phyloP scores from a whole-genome alignment of 1,284 basidiomycete genomes.

The Somion occarium region DNA sequence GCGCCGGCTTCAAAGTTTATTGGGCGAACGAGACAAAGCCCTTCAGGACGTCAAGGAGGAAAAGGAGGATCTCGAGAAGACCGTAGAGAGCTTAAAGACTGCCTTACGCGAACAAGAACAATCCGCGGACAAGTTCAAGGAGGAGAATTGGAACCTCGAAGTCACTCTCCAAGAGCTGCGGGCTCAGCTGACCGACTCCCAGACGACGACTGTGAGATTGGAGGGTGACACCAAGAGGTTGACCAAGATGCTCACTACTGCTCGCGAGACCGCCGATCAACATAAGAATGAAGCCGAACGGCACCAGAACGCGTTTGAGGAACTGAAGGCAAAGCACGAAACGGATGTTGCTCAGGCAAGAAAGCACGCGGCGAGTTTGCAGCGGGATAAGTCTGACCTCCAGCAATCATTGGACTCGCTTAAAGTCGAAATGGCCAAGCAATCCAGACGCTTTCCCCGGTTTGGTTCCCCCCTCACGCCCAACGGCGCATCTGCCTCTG shows the following conservation, averaged over 20 bases:
- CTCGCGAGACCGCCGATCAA: constrained; percentile 77
- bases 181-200: constrained; percentile 63
- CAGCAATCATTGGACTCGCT: constrained; percentile 75
- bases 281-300: constrained; percentile 87
- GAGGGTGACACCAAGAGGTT: constrained; percentile 84
- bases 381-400: constrained; percentile 89
- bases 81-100: constrained; percentile 64
- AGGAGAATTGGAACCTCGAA: constrained; percentile 99
- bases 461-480: constrained; percentile 71
- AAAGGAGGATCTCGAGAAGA: constrained; percentile 77
- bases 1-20: constrained; percentile 78
- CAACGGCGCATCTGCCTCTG: constrained; percentile 40
- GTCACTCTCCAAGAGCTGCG: constrained; percentile 87
- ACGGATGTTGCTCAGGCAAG: constrained; percentile 89
- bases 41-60: constrained; percentile 86
- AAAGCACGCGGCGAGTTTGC: constrained; percentile 82
- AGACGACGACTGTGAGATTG: constrained; percentile 62
- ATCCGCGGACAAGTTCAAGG: constrained; percentile 77
- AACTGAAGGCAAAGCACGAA: constrained; percentile 87
- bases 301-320: constrained; percentile 59
- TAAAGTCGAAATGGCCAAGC: constrained; percentile 64
- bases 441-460: constrained; percentile 52
- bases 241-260: constrained; percentile 65
- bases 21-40: constrained; percentile 85
- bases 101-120: constrained; percentile 75